Percentiles rank a stretch among this genome's conserved stretches.
phyloP scores from a whole-genome alignment of 768 basidiomycete species.

The Tricholoma flavovirens region DNA sequence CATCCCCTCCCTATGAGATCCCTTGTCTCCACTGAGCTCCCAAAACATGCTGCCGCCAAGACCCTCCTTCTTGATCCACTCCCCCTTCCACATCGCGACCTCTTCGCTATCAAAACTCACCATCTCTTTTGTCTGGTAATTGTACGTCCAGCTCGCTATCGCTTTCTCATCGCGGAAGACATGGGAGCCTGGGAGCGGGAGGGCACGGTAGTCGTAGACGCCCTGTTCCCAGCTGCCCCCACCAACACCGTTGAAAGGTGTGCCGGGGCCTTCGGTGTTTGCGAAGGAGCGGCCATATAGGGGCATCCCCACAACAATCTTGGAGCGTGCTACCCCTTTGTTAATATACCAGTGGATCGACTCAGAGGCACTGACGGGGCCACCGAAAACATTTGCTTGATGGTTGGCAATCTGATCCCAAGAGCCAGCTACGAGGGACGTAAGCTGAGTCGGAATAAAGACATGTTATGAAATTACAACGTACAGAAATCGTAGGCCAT shows the following conservation, averaged over 20 bases:
- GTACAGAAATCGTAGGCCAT: slow-evolving; percentile 89
- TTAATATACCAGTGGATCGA: slow-evolving; percentile 66
- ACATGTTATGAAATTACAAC: slow-evolving; percentile 15
- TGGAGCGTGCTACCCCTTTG: slow-evolving; percentile 68
- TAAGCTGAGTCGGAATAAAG: neutral
- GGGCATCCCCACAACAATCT: slow-evolving; percentile 88
- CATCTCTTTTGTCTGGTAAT: slow-evolving; percentile 70
- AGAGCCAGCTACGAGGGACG: slow-evolving; percentile 51
- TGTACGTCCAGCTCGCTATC: slow-evolving; percentile 81
- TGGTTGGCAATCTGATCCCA: slow-evolving; percentile 71
- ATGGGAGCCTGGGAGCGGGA: slow-evolving; percentile 72
- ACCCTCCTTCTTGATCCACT: slow-evolving; percentile 69
- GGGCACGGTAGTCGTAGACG: slow-evolving; percentile 87
- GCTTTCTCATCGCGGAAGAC: slow-evolving; percentile 58
- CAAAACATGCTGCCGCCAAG: slow-evolving; percentile 94
- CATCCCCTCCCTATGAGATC: slow-evolving; percentile 59
- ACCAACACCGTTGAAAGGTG: slow-evolving; percentile 76
- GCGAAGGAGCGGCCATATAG: slow-evolving; percentile 91
- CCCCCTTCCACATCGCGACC: slow-evolving; percentile 67
- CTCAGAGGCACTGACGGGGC: slow-evolving; percentile 54
- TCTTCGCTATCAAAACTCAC: slow-evolving; percentile 75
- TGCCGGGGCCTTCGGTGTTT: slow-evolving; percentile 77
- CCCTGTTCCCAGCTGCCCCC: slow-evolving; percentile 88
- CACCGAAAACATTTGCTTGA: slow-evolving; percentile 81
- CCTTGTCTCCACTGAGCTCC: slow-evolving; percentile 90